These are phyloP conservation scores for Lithocarpus polystachyus DNA, from an alignment of 306 rosid species.

Conservation along the genomic window DNA sequence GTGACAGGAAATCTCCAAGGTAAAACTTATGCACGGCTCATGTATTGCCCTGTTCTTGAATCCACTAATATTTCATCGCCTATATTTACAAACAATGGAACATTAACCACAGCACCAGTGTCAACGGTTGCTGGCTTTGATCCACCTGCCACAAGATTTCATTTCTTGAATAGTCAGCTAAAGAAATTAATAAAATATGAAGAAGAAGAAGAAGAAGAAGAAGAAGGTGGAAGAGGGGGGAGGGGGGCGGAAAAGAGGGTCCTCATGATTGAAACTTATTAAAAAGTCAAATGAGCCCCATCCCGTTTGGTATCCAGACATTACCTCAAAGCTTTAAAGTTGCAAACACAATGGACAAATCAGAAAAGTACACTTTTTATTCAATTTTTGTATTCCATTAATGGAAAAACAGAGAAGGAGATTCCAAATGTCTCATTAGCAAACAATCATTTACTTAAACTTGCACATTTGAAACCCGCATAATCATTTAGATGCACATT, in stretches of 20 bases:
- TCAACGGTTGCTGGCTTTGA: constrained; percentile 92
- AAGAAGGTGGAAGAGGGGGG: too few species aligned
- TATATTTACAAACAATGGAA: constrained; percentile 72
- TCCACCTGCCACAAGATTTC: constrained; percentile 65
- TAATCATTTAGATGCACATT: neutral
- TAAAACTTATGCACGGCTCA: constrained; percentile 69
- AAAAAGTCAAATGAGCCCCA: neutral
- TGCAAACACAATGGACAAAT: neutral
- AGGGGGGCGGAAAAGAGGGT: neutral
- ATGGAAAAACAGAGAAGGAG: neutral
- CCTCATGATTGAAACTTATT: neutral
- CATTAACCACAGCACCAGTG: constrained; percentile 80
- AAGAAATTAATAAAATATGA: neutral
- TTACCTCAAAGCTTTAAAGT: neutral
- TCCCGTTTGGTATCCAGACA: neutral
- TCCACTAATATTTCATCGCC: constrained; percentile 82
- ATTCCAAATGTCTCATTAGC: neutral
- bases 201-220: neutral
- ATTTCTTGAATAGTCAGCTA: neutral
- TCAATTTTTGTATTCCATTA: neutral
- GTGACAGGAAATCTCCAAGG: constrained; percentile 25
- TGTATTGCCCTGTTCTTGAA: constrained; percentile 89
- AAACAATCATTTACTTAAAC: neutral
- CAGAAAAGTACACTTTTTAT: neutral
- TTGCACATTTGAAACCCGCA: neutral